Percentiles rank a stretch among this genome's conserved stretches.
These are phyloP conservation scores for Amanita pallidorosea DNA, from an alignment of 768 basidiomycete genomes.

Conservation along the genomic window DNA sequence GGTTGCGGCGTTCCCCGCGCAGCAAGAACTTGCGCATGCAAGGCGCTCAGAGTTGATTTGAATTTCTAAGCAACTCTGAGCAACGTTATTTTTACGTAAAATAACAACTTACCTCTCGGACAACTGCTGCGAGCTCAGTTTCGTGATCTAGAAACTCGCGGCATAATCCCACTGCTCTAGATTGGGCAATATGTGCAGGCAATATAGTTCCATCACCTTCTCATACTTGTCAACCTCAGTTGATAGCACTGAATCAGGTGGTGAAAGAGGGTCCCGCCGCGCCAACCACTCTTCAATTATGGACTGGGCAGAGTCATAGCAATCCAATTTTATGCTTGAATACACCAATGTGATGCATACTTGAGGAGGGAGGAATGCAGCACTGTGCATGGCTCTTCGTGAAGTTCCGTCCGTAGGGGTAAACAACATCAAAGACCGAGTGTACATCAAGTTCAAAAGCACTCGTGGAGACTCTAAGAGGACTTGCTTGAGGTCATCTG, in stretches of 20 bases:
- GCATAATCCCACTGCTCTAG: slow-evolving; percentile 76
- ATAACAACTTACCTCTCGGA: slow-evolving; percentile 36
- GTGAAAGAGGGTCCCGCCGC: slow-evolving; percentile 30
- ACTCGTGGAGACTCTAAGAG: slow-evolving; percentile 49
- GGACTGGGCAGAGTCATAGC: slow-evolving; percentile 45
- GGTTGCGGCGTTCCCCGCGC: slow-evolving; percentile 17
- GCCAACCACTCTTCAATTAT: slow-evolving; percentile 78
- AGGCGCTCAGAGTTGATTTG: slow-evolving; percentile 27
- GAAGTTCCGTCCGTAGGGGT: slow-evolving; percentile 33
- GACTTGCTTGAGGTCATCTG: slow-evolving; percentile 39
- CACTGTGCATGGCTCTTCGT: slow-evolving; percentile 25
- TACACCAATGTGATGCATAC: slow-evolving; percentile 63
- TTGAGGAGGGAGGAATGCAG: slow-evolving; percentile 57
- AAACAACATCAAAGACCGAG: slow-evolving; percentile 59
- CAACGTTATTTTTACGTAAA: slow-evolving; percentile 5
- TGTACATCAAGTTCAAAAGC: slow-evolving; percentile 44
- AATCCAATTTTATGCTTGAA: slow-evolving; percentile 57
- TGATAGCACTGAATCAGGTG: slow-evolving; percentile 7
- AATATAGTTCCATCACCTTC: slow-evolving; percentile 70
- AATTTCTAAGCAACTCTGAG: slow-evolving; percentile 20
- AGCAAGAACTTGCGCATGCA: slow-evolving; percentile 27
- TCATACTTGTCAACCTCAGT: slow-evolving; percentile 48
- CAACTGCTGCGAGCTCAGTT: slow-evolving; percentile 40
- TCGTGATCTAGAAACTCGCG: slow-evolving; percentile 69
- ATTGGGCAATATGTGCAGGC: slow-evolving; percentile 59